Evolutionary conservation across 1,139 yeast species (phyloP).

Genomic region (Spathaspora sp.): DNA sequence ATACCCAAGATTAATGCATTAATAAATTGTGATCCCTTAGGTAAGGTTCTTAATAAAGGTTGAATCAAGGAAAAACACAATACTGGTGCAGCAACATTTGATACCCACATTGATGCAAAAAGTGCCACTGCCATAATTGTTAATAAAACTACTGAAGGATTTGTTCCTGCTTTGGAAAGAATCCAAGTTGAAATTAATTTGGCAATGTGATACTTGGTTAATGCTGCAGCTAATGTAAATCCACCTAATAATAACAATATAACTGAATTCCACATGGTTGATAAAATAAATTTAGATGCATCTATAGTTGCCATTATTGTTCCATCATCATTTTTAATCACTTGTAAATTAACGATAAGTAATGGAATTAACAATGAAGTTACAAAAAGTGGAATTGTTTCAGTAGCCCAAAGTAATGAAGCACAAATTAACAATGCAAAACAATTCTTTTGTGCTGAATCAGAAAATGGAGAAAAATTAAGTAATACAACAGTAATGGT

Average conservation of each 20-base stretch:
- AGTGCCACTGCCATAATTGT: conserved; percentile 69
- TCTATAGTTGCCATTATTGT: conserved; percentile 50
- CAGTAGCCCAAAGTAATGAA: conserved; percentile 74
- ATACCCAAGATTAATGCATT: conserved; percentile 68
- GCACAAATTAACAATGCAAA: conserved; percentile 68
- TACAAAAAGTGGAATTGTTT: conserved; percentile 67
- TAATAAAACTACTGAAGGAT: conserved; percentile 60
- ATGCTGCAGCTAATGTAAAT: conserved; percentile 70
- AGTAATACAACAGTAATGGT: conserved; percentile 47
- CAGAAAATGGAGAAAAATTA: conserved; percentile 57
- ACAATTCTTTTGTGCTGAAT: conserved; percentile 60
- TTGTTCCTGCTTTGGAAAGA: conserved; percentile 62
- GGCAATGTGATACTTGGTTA: conserved; percentile 70
- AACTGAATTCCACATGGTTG: conserved; percentile 74
- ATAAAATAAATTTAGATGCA: conserved; percentile 55
- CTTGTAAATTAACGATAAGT: conserved; percentile 53
- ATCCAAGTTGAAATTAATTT: conserved; percentile 66
- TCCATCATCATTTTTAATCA: conserved; percentile 59
- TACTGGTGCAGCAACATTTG: conserved; percentile 79
- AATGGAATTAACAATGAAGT: conserved; percentile 66
- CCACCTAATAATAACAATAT: conserved; percentile 71
- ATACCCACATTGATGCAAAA: conserved; percentile 76
- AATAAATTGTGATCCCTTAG: conserved; percentile 60
- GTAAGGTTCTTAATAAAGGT: conserved; percentile 62
- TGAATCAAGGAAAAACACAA: conserved; percentile 66